A percentile compares a stretch with the other conserved stretches of the same genome.
Conservation (phyloP, 2,329 filamentous ascomycete species). For the Tolypocladium inflatum region DNA sequence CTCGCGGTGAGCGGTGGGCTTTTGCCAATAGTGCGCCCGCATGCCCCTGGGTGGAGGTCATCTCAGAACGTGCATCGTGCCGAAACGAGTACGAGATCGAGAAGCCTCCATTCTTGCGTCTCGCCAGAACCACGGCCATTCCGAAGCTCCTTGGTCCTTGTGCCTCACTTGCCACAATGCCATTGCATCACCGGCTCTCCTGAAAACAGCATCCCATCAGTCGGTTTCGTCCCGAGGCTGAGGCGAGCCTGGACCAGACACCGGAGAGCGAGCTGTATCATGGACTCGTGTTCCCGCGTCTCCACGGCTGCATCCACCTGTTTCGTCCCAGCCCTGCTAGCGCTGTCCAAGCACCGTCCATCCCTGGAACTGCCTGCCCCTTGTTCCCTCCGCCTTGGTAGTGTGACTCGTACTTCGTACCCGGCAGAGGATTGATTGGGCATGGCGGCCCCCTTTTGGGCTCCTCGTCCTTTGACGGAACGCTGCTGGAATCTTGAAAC, state of each 20-base stretch:
- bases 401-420: not conserved
- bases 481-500: not conserved
- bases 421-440: not conserved
- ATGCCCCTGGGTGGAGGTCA: not conserved
- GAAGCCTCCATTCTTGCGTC: not conserved
- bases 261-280: too few species aligned
- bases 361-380: not conserved
- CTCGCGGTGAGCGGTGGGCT: not conserved
- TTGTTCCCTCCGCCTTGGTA: not conserved
- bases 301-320: not conserved
- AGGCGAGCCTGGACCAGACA: not conserved
- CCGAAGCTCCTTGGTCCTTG: not conserved
- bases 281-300: too few species aligned
- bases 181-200: not conserved
- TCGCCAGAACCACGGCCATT: not conserved
- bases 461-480: not conserved
- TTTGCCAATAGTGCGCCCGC: not conserved
- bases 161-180: not conserved
- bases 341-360: not conserved
- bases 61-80: not conserved
- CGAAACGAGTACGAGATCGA: not conserved
- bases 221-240: not conserved
- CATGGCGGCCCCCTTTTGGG: not conserved
- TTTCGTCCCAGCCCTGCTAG: conserved; percentile 1
- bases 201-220: not conserved